Evolutionary conservation across 1,139 yeast genomes (phyloP).

Genomic region (Yamadazyma pseudoaaseri): DNA sequence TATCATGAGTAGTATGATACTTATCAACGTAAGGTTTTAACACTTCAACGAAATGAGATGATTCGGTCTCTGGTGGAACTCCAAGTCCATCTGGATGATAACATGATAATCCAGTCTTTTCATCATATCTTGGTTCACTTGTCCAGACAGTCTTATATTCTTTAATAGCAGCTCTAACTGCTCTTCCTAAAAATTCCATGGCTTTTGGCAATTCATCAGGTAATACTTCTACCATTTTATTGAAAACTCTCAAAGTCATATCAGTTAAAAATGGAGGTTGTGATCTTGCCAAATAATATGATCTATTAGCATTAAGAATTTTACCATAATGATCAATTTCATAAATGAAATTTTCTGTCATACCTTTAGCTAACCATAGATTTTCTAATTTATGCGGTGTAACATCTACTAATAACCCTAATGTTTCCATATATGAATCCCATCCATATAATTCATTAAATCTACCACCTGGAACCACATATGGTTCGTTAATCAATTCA

Average conservation of each 20-base stretch:
- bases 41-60: constrained; percentile 79
- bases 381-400: constrained; percentile 44
- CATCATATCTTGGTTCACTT: constrained; percentile 69
- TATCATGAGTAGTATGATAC: constrained; percentile 58
- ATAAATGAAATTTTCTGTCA: constrained; percentile 90
- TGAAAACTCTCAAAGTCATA: constrained; percentile 74
- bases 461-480: constrained; percentile 96
- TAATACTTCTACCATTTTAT: constrained; percentile 48
- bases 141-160: constrained; percentile 87
- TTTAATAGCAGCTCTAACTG: constrained; percentile 77
- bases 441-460: constrained; percentile 97
- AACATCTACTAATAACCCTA: constrained; percentile 75
- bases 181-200: constrained; percentile 58
- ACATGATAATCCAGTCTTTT: constrained; percentile 78
- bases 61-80: constrained; percentile 95
- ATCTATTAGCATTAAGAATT: constrained; percentile 89
- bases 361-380: constrained; percentile 69
- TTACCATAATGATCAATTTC: constrained; percentile 91
- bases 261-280: constrained; percentile 99
- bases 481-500: constrained; percentile 69
- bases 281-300: constrained; percentile 87
- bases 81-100: constrained; percentile 91
- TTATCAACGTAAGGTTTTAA: constrained; percentile 69
- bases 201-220: constrained; percentile 41
- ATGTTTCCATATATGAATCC: constrained; percentile 93